Evolutionary conservation across 2,329 filamentous ascomycete species (phyloP), one percentile per base, ranked within the genome.

Genomic region (Metarhizium robertsii): DNA sequence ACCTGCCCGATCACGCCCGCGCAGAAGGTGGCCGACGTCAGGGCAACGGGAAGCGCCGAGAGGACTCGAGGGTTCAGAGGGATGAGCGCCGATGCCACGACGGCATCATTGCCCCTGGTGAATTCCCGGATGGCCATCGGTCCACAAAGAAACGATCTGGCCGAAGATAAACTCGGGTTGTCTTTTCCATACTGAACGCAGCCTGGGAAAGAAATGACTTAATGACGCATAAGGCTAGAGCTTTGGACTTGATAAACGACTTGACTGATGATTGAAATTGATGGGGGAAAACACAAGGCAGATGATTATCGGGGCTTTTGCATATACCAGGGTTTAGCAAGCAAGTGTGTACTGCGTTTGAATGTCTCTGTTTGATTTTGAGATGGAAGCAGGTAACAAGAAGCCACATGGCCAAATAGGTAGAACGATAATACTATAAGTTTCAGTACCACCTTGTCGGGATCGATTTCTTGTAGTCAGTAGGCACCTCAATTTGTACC

Each of bases 11-110:
- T 36, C 78, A 77, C 5, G 67, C 71, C 3, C 59, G 75, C 53
- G 79, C 82, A 60, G 78, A 79, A 14, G 81, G 76, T 62, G 75
- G 81, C 55, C 73, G 79, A 8, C 71, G 75, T 54, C 73, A 78
- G 53, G 81, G 74, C 60, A 79, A 82, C 64, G 70, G 73, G 51
- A 55, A 59, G 53, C 62, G 64, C 34, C 56, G 59, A n/a, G 64
- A 67, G n/a, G 59, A 53, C 4, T 4, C 53, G 13, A 34, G 38
- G 11, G n/a, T 29, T 8, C 36, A 55, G 40, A 29, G 20, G 42
- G n/a, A 34, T 29, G 34, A 48, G 42, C 47, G 29, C n/a, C 53
- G 34, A 2, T 16, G 38, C n/a, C 34, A 52, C 25, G 48, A 55
- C 46, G 54, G 14, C 30, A 32, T 53, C 20, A 46, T 40, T 18